phyloP scores from a whole-genome alignment of 805 yeast genomes.

The Nakazawaea molendinolei region DNA sequence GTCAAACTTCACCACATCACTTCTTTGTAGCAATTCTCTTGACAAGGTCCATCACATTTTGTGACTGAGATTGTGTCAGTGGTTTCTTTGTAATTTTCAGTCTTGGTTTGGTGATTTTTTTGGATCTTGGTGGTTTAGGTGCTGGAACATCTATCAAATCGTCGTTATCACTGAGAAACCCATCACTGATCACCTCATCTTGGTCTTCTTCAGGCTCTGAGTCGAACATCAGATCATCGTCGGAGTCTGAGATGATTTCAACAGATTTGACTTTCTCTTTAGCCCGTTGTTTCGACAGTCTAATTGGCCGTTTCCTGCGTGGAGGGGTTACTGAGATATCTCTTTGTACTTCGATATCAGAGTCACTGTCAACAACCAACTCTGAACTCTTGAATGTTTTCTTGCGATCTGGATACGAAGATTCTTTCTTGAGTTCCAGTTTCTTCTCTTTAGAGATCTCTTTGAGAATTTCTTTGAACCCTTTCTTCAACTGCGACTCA shows the following conservation, averaged over 20 bases:
- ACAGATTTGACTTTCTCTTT: neutral
- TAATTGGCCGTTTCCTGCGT: too few relatives aligned
- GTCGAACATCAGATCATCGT: neutral
- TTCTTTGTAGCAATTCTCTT: constrained; percentile 3
- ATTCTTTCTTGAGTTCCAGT: constrained; percentile 2
- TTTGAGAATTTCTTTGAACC: constrained; percentile 37
- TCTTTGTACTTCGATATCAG: too few relatives aligned
- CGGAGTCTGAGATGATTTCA: too few relatives aligned
- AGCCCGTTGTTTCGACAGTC: neutral
- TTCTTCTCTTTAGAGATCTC: constrained; percentile 31
- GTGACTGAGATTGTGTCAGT: neutral
- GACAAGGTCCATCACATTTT: constrained; percentile 8
- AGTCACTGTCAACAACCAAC: neutral
- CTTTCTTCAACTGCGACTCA: constrained; percentile 16
- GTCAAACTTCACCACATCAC: too few relatives aligned
- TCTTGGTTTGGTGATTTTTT: neutral
- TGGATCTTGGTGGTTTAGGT: constrained; percentile 3
- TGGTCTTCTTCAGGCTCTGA: neutral
- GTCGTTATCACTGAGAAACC: constrained; percentile 9
- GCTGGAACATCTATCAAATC: constrained; percentile 10
- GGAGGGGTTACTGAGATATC: too few relatives aligned
- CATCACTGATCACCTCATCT: constrained; percentile 4
- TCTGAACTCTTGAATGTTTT: neutral
- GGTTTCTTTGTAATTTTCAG: neutral
- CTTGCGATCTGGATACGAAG: neutral